Evolutionary conservation across 148 eudicot genomes (phyloP).

Genomic region (Spergularia bocconei): DNA sequence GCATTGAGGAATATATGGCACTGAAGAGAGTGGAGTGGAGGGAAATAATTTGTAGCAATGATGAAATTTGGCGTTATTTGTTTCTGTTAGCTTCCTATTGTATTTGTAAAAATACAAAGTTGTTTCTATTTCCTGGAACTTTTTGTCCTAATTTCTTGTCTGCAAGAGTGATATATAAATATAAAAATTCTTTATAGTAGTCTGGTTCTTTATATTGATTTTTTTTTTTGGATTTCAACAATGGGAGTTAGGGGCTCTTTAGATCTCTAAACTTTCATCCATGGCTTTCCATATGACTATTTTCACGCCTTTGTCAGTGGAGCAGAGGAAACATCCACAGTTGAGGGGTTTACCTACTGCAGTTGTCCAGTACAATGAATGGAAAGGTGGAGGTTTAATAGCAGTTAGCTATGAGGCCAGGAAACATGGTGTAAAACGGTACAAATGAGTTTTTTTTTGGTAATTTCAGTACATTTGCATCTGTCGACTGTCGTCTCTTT

Average conservation of each 20-base stretch:
- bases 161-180: too few species aligned
- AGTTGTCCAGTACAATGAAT: constrained; percentile 89
- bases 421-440: constrained; percentile 88
- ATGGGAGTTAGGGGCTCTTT: neutral
- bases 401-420: constrained; percentile 97
- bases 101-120: too few species aligned
- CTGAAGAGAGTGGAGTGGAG: too few species aligned
- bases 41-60: too few species aligned
- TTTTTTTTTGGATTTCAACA: neutral
- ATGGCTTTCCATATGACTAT: neutral
- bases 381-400: constrained; percentile 95
- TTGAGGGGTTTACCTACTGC: constrained; percentile 86
- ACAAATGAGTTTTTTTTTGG: constrained; percentile 2
- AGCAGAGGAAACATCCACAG: constrained; percentile 75
- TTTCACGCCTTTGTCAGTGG: constrained; percentile 44
- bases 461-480: neutral
- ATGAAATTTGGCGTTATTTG: too few species aligned
- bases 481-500: constrained; percentile 10
- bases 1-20: too few species aligned
- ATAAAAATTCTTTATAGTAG: too few species aligned
- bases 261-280: neutral
- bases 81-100: too few species aligned
- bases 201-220: neutral
- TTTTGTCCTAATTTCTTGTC: too few species aligned
- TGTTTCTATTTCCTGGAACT: too few species aligned